A percentile compares a stretch with the other conserved stretches of the same genome.
phyloP scores from a whole-genome alignment of 768 basidiomycete species.

The Boletus barrowsii region DNA sequence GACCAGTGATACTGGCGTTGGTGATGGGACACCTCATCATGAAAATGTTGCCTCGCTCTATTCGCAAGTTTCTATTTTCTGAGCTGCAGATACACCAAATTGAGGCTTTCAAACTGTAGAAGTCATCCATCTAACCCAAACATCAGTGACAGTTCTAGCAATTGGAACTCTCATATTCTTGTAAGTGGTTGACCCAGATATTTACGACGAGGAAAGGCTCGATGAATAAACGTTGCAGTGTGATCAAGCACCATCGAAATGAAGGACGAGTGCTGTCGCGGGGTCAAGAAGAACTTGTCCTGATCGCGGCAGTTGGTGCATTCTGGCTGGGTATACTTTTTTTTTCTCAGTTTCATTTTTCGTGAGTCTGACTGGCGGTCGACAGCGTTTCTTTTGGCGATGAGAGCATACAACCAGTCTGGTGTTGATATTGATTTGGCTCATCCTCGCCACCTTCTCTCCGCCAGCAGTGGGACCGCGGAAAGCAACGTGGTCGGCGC shows the following conservation, averaged over 20 bases:
- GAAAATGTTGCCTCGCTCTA: slow-evolving; percentile 39
- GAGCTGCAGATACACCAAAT: slow-evolving; percentile 2
- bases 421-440: slow-evolving; percentile 28
- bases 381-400: slow-evolving; percentile 42
- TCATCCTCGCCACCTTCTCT: slow-evolving; percentile 32
- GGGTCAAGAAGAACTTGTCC: slow-evolving; percentile 68
- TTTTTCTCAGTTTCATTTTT: background rate
- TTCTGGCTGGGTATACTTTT: slow-evolving; percentile 68
- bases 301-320: slow-evolving; percentile 69
- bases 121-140: slow-evolving; percentile 67
- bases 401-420: slow-evolving; percentile 36
- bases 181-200: slow-evolving; percentile 39
- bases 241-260: slow-evolving; percentile 63
- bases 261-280: slow-evolving; percentile 59
- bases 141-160: slow-evolving; percentile 67
- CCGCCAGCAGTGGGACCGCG: slow-evolving; percentile 32
- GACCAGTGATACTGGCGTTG: slow-evolving; percentile 46
- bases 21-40: slow-evolving; percentile 50
- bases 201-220: background rate
- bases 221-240: slow-evolving; percentile 36
- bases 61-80: slow-evolving; percentile 28
- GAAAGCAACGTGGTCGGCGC: slow-evolving; percentile 35
- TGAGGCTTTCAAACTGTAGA: slow-evolving; percentile 36
- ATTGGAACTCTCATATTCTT: slow-evolving; percentile 62
- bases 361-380: slow-evolving; percentile 3